Percentiles rank a stretch among this genome's conserved stretches.
These are phyloP conservation scores for Metschnikowia hibisci DNA, from an alignment of 805 yeast species.

Conservation along the genomic window DNA sequence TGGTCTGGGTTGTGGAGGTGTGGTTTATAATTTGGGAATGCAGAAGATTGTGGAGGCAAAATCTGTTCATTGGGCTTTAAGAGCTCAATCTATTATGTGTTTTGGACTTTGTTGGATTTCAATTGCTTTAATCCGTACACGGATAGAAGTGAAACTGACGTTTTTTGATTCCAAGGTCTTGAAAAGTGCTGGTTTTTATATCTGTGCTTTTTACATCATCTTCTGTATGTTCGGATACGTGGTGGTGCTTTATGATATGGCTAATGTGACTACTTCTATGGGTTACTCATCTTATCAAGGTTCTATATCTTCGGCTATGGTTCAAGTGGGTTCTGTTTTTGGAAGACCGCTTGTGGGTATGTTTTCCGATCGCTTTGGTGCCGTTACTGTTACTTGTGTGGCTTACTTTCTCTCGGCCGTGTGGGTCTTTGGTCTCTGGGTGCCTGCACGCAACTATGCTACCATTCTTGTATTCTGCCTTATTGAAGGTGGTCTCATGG, in stretches of 20 bases:
- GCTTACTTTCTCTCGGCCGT: slow-evolving; percentile 26
- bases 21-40: slow-evolving; percentile 42
- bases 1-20: slow-evolving; percentile 54
- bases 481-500: slow-evolving; percentile 56
- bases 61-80: slow-evolving; percentile 47
- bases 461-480: slow-evolving; percentile 52
- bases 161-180: slow-evolving; percentile 41
- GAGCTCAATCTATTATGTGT: slow-evolving; percentile 35
- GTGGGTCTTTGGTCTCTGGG: slow-evolving; percentile 35
- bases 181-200: slow-evolving; percentile 40
- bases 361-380: slow-evolving; percentile 49
- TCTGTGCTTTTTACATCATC: slow-evolving; percentile 37
- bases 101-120: slow-evolving; percentile 15
- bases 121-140: slow-evolving; percentile 14
- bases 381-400: slow-evolving; percentile 39
- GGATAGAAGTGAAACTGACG: slow-evolving; percentile 22
- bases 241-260: slow-evolving; percentile 52
- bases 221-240: slow-evolving; percentile 60
- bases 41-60: slow-evolving; percentile 33
- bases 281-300: slow-evolving; percentile 57
- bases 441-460: slow-evolving; percentile 48
- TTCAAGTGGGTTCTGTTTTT: slow-evolving; percentile 50
- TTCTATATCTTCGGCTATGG: slow-evolving; percentile 56
- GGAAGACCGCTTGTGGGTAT: slow-evolving; percentile 58
- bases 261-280: slow-evolving; percentile 55